Evolutionary conservation across 345 rosid species (phyloP).

Genomic region (Lenwebbia sp.): DNA sequence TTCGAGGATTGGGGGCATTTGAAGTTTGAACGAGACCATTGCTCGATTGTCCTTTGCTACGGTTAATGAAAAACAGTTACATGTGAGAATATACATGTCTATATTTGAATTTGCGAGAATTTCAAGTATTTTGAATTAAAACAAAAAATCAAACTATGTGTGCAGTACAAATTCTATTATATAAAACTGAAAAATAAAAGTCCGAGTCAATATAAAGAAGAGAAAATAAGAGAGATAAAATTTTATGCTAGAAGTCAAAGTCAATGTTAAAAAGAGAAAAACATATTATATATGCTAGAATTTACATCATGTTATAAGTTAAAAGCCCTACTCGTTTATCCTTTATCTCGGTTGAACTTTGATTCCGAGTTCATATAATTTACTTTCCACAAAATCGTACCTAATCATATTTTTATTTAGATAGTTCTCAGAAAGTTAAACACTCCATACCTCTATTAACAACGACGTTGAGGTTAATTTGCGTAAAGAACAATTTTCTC

Average conservation of each 20-base stretch:
- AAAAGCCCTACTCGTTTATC: background rate
- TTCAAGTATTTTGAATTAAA: background rate
- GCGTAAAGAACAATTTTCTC: background rate
- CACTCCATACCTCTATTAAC: background rate
- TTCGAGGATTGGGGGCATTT: background rate
- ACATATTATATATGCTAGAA: fast-evolving
- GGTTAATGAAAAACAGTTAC: background rate
- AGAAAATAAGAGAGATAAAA: too few relatives aligned
- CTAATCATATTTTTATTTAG: background rate
- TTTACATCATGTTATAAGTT: background rate
- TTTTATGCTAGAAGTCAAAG: too few relatives aligned
- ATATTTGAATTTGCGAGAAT: background rate
- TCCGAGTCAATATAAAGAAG: too few relatives aligned
- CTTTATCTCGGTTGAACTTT: background rate
- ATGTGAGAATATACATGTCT: background rate
- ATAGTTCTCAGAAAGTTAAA: background rate
- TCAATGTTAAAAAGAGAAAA: background rate
- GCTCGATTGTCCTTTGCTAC: background rate
- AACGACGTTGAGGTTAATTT: background rate
- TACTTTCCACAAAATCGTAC: background rate
- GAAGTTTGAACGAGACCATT: background rate
- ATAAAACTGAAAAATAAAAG: background rate
- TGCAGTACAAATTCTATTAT: background rate
- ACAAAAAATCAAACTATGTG: background rate
- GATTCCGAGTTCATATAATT: background rate